phyloP scores from a whole-genome alignment of 106 monocot genomes.

The Platanthera guangdongensis region DNA sequence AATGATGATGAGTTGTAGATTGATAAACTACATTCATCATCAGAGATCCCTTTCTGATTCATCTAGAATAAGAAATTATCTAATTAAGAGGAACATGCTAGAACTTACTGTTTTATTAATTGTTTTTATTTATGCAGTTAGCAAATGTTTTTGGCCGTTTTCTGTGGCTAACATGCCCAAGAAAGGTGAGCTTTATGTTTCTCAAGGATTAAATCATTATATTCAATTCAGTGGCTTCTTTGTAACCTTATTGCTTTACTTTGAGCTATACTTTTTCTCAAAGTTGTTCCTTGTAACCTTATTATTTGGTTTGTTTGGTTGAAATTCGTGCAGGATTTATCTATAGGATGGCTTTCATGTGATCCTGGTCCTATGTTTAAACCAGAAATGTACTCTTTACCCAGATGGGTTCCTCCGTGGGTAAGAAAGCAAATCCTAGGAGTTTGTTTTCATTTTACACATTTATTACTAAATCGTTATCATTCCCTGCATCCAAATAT shows the following conservation, averaged over 20 bases:
- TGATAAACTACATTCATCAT: not conserved
- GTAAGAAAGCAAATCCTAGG: constrained; percentile 26
- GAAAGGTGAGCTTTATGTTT: constrained; percentile 55
- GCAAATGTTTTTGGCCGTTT: constrained; percentile 83
- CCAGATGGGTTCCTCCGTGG: constrained; percentile 49
- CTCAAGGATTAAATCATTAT: not conserved
- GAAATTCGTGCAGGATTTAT: constrained; percentile 61
- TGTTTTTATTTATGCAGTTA: constrained; percentile 41
- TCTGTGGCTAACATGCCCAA: constrained; percentile 91
- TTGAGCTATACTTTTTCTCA: no score
- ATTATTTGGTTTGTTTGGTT: not conserved
- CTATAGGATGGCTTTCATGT: constrained; percentile 97
- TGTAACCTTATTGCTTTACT: no score
- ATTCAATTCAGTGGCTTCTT: not conserved
- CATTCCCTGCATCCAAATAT: not conserved
- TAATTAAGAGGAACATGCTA: not conserved
- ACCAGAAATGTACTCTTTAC: constrained; percentile 46
- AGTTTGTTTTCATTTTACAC: constrained; percentile 5
- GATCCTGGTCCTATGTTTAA: constrained; percentile 94
- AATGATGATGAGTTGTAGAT: not conserved
- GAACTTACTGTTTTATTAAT: not conserved
- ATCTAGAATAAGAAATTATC: not conserved
- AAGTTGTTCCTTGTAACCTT: not conserved
- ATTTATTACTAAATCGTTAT: not conserved
- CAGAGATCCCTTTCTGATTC: not conserved